Evolutionary conservation across 306 rosid species (phyloP).

Genomic region (Carpinus viminea): DNA sequence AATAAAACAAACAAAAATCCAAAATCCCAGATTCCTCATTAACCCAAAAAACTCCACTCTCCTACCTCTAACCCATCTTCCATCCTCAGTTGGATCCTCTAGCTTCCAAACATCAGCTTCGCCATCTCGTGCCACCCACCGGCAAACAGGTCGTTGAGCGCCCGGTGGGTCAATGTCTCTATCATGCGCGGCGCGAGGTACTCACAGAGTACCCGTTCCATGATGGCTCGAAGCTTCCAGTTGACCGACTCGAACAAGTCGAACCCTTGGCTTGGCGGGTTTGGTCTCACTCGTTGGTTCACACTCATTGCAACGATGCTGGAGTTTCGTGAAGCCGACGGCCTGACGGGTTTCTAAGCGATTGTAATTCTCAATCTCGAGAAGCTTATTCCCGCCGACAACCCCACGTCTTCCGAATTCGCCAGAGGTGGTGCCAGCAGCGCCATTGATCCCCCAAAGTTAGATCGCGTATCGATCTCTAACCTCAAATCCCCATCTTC

Average conservation of each 20-base stretch:
- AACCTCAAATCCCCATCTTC: conserved; percentile 53
- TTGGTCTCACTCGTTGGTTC: conserved; percentile 29
- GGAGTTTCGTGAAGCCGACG: conserved; percentile 14
- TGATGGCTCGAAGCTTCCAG: conserved; percentile 53
- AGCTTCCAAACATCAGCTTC: conserved; percentile 45
- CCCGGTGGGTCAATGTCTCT: conserved; percentile 28
- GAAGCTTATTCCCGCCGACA: conserved; percentile 22
- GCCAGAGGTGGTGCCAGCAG: conserved; percentile 21
- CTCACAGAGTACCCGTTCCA: conserved; percentile 47
- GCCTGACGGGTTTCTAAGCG: not conserved
- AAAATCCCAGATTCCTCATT: no score
- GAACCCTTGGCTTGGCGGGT: conserved; percentile 24
- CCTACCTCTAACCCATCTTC: no score
- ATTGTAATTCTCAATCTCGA: not conserved
- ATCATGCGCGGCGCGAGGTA: conserved; percentile 56
- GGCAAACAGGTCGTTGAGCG: conserved; percentile 40
- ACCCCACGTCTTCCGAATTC: conserved; percentile 38
- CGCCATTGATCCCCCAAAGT: conserved; percentile 64
- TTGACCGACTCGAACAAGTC: conserved; percentile 42
- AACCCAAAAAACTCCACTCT: no score
- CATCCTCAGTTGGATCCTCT: no score
- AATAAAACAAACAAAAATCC: no score
- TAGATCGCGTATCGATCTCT: conserved; percentile 64
- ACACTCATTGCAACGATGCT: conserved; percentile 24
- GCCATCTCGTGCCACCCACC: conserved; percentile 68